Base-by-base conservation (phyloP, 2,329 filamentous ascomycete species). In the Neofusicoccum parvum region DNA sequence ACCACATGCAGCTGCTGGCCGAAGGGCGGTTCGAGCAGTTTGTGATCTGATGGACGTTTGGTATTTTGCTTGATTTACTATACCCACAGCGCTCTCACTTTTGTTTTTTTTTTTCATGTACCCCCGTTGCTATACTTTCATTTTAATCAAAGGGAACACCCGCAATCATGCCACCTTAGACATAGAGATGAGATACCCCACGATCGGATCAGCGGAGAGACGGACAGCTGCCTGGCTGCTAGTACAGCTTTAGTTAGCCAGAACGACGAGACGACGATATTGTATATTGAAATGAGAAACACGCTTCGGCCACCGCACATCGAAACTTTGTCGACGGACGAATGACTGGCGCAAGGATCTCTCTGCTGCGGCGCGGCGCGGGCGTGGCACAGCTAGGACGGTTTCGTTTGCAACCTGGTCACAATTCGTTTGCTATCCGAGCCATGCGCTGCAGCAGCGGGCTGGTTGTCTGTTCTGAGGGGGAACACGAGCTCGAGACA, bases 1-100 rank as follows among this genome's bases (percentile, higher is more conserved):
- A 59, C 23, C 54, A 59, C n/a, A 59, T 59, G 54, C 20, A 46
- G 41, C 41, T 59, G 54, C 54, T 59, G 17, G 54, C 54, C 37
- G 54, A 59, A n/a, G 54, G 54, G 6, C 54, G 54, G 54, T 46
- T 59, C n/a, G 54, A 46, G 23, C 54, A 59, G 20, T 59, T 59
- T 59, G 54, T 59, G 27, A 46, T 59, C 37, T 59, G 54, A 59
- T 27, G 23, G 46, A 27, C 32, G 32, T 20, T 20, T 39, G 50
- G 37, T 37, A 7, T 39, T 11, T 37, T 39, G 10, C 32, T 32
- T 32, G 27, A 32, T 32, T 32, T 32, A 7, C n/a, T 53, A 37
- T 37, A 49, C 50, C 15, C 50, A 37, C 14, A 32, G 27, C 27
- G 27, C 27, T 32, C 27, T 32, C 20, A 23, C 20, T 27, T 12